These are phyloP conservation scores for Erodium trifolium DNA, from an alignment of 441 rosid genomes.

Conservation along the genomic window DNA sequence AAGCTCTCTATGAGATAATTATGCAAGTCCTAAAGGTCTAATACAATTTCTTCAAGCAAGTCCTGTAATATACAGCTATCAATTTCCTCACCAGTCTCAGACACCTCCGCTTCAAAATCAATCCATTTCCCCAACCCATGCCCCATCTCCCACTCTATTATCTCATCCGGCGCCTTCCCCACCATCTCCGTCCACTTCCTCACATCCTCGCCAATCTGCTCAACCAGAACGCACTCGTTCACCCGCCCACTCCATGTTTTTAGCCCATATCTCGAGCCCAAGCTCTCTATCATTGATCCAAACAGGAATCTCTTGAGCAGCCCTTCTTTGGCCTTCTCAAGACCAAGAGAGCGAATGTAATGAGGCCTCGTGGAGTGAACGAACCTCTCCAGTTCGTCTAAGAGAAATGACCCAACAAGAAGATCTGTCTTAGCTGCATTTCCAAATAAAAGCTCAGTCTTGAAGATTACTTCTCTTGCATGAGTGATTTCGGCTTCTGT, in stretches of 20 bases:
- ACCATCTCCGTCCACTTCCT: background rate
- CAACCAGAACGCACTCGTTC: slow-evolving; percentile 20
- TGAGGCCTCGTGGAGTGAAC: slow-evolving; percentile 33
- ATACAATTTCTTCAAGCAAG: slow-evolving; percentile 4
- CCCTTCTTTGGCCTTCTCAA: slow-evolving; percentile 30
- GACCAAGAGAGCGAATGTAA: slow-evolving; percentile 30
- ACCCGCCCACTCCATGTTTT: background rate
- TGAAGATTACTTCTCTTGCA: slow-evolving; percentile 51
- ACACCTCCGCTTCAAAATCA: background rate
- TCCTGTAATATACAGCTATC: background rate
- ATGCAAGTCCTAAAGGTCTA: background rate
- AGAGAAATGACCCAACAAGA: slow-evolving; percentile 17
- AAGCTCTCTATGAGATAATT: too few species aligned
- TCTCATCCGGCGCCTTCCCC: background rate
- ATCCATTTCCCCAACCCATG: background rate
- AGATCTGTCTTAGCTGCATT: slow-evolving; percentile 13
- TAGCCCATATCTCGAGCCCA: slow-evolving; percentile 37
- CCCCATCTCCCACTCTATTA: background rate
- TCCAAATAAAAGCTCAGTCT: slow-evolving; percentile 48
- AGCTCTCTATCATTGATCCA: slow-evolving; percentile 56
- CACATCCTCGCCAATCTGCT: slow-evolving; percentile 17
- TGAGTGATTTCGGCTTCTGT: slow-evolving; percentile 38
- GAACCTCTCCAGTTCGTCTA: slow-evolving; percentile 43
- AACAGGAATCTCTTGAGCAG: slow-evolving; percentile 44
- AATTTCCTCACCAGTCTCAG: slow-evolving; percentile 15